These are phyloP conservation scores for Luzula sylvatica DNA, from an alignment of 176 grass and related monocot species.

Conservation along the genomic window DNA sequence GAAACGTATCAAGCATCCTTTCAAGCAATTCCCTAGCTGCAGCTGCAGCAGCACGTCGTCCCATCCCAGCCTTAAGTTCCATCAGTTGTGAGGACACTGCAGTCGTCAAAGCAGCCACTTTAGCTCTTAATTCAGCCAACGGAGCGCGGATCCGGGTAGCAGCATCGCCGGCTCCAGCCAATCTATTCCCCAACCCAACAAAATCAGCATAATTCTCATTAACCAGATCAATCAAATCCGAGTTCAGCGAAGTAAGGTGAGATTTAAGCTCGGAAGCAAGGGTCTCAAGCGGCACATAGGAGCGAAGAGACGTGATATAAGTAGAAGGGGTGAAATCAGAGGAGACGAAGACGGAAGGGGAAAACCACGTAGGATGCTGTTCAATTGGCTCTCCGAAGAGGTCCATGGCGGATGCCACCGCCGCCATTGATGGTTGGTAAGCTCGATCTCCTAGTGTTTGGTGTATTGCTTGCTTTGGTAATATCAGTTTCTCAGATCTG, in stretches of 20 bases:
- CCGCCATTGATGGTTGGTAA: conserved; percentile 6
- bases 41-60: conserved; percentile 46
- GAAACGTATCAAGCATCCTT: conserved; percentile 90
- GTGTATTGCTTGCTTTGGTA: too few species aligned
- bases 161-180: conserved; percentile 70
- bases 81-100: conserved; percentile 26
- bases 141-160: conserved; percentile 56
- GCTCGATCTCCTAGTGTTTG: too few species aligned
- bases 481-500: too few species aligned
- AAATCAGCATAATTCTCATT: conserved; percentile 97
- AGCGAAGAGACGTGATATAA: conserved; percentile 76
- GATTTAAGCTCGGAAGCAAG: conserved; percentile 73
- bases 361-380: conserved; percentile 76
- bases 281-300: conserved; percentile 92
- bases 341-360: conserved; percentile 33
- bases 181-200: conserved; percentile 70
- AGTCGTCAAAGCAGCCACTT: conserved; percentile 60
- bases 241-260: conserved; percentile 64
- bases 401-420: conserved; percentile 36
- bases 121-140: conserved; percentile 63
- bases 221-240: conserved; percentile 91
- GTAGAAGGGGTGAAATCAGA: conserved; percentile 58
- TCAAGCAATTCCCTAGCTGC: conserved; percentile 69
- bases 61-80: conserved; percentile 48
- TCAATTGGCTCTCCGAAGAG: conserved; percentile 94